A percentile compares a stretch with the other conserved stretches of the same genome.
These are phyloP conservation scores for Penicillium crustosum DNA, from an alignment of 2,329 filamentous ascomycete genomes.

Conservation along the genomic window DNA sequence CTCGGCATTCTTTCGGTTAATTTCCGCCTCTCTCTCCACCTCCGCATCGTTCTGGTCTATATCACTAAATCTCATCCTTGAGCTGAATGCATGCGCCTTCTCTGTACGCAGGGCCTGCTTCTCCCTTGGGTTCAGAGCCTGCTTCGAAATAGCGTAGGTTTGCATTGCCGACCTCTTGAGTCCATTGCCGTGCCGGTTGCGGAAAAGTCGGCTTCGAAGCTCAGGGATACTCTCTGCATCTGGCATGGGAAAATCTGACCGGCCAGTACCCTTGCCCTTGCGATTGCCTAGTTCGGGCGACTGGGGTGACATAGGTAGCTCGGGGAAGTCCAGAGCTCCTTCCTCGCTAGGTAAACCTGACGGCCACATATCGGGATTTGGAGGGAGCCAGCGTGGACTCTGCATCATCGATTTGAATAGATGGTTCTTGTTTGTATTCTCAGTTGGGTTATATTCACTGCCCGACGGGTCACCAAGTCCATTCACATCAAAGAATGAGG, in stretches of 20 bases:
- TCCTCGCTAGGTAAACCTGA: constrained; percentile 4
- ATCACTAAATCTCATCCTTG: neutral
- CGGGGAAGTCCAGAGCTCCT: constrained; percentile 14
- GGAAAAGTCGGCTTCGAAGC: neutral
- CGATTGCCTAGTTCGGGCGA: neutral
- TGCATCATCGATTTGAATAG: constrained; percentile 6
- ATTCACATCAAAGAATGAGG: neutral
- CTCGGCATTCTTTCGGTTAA: neutral
- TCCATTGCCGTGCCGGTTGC: neutral
- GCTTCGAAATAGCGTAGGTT: neutral
- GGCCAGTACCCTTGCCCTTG: neutral
- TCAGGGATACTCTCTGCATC: neutral
- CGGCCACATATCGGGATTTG: constrained; percentile 5
- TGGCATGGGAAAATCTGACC: neutral
- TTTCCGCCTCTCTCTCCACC: neutral
- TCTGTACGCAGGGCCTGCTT: neutral
- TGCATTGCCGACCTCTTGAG: neutral
- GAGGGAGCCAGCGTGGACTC: neutral
- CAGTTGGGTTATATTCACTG: too few relatives aligned
- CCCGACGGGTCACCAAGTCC: too few relatives aligned
- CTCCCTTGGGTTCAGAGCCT: neutral
- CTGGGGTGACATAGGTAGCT: neutral
- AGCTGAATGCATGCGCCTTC: neutral
- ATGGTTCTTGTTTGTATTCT: neutral
- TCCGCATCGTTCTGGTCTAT: neutral